Evolutionary conservation across 2,329 filamentous ascomycete genomes (phyloP).

Genomic region (Bipolaris victoriae): DNA sequence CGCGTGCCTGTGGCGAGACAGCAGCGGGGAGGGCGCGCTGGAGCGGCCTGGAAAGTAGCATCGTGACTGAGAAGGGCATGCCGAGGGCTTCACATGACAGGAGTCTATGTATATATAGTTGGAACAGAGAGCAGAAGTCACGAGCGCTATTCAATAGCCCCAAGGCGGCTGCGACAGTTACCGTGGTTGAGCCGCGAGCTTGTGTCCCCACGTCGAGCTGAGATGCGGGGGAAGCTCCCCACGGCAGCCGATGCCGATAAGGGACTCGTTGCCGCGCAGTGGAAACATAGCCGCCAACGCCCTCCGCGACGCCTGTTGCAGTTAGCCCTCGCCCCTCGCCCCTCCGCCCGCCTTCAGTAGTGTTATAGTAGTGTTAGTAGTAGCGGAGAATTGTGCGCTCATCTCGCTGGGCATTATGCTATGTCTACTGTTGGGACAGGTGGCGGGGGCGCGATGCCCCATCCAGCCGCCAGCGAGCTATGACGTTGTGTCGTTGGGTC

Average conservation of each 20-base stretch:
- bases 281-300: conserved; percentile 5
- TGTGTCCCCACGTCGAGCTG: conserved; percentile 34
- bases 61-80: conserved; percentile 15
- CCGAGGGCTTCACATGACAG: conserved; percentile 6
- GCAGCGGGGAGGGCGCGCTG: conserved; percentile 32
- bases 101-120: not conserved
- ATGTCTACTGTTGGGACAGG: conserved; percentile 29
- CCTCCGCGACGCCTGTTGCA: not conserved
- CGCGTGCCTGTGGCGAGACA: conserved; percentile 49
- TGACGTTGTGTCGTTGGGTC: conserved; percentile 37
- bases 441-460: conserved; percentile 32
- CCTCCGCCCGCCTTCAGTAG: not conserved
- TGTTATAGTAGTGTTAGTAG: not conserved
- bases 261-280: conserved; percentile 1
- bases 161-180: conserved; percentile 11
- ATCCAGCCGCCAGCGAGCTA: conserved; percentile 32
- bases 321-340: not conserved
- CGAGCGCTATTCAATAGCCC: conserved; percentile 12
- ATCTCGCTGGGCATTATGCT: conserved; percentile 23
- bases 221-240: conserved; percentile 24
- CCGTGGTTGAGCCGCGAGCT: conserved; percentile 24
- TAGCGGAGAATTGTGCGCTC: conserved; percentile 25
- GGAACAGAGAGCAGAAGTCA: conserved; percentile 6
- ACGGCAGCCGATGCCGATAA: conserved; percentile 19
- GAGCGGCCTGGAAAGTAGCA: conserved; percentile 33